Evolutionary conservation across 208 protist genomes (phyloP).

Genomic region (Acanthamoeba royreba): DNA sequence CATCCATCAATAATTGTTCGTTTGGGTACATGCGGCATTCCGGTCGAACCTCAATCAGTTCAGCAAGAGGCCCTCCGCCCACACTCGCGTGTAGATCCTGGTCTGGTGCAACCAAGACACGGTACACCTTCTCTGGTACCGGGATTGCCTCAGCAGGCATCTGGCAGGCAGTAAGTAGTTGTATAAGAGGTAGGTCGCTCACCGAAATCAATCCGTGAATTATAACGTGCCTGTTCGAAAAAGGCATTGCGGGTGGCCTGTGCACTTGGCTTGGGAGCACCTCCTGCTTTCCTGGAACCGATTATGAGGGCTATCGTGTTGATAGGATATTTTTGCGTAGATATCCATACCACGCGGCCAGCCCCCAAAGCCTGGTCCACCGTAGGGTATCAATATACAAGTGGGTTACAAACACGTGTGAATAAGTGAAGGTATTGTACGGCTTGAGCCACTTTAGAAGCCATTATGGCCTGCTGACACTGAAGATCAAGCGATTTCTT

Average conservation of each 20-base stretch:
- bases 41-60: not conserved
- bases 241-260: not conserved
- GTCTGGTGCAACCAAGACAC: not conserved
- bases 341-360: not conserved
- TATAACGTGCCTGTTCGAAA: not conserved
- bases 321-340: not conserved
- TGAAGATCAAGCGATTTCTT: not conserved
- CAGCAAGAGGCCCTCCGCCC: not conserved
- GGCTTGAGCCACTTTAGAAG: not conserved
- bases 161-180: too few species aligned
- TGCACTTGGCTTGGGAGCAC: not conserved
- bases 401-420: not conserved
- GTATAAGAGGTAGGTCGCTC: too few species aligned
- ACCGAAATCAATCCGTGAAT: too few species aligned
- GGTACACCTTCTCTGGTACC: not conserved
- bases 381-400: too few species aligned
- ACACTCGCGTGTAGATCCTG: not conserved
- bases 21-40: too few species aligned
- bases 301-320: not conserved
- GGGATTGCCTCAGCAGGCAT: not conserved
- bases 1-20: too few species aligned
- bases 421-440: not conserved
- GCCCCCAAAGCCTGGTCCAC: not conserved
- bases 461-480: constrained; percentile 50
- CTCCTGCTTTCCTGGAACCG: not conserved